Base-by-base conservation (phyloP, 208 protist species). In the Leishmania guyanensis region DNA sequence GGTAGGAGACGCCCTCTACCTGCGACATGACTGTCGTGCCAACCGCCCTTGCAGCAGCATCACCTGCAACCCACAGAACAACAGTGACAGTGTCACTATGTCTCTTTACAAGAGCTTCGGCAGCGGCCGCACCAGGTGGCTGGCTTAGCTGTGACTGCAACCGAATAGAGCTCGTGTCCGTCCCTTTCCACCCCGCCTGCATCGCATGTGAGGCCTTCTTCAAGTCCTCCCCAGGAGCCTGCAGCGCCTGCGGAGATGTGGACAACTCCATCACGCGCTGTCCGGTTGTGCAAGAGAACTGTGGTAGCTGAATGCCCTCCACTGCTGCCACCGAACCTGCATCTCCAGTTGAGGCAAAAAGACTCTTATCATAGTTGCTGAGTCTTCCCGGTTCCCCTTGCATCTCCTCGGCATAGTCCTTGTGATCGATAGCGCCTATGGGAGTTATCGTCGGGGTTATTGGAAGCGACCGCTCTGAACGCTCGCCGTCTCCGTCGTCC, bases 1-100 rank as follows among this genome's bases (percentile, higher is more conserved):
- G 29, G 43, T 26, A 12, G 9, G 10, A 12, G 8, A 33, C 22
- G 26, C 46, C 46, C 39, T 20, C 26, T 10, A 17, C 48, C 5
- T 36, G 72, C 51, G 6, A 50, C 3, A 36, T n/a, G 12, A 64
- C 53, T 33, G 51, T 62, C 29, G 14, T n/a, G 33, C 39, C 51
- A 9, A 26, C 48, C 29, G 6, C 51, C n/a, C n/a, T 5, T 76
- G 46, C 33, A 22, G 72, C 53, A 33, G 22, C 72, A 43, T 64
- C 72, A 43, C 5, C 53, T 1, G 76, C 75, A 14, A 80, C 50
- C 81, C 81, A 84, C 70, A 84, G 43, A 6, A 84, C 70, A 22
- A 84, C 81, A 20, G 76, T 78, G 17, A 84, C 81, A 3, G 81
- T 80, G 3, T 68, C 33, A 0, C 54, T 72, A 16, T n/a, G 17